Evolutionary conservation across 2,329 filamentous ascomycete species (phyloP), one percentile per base, ranked within the genome.

Genomic region (Golovinomyces cichoracearum): DNA sequence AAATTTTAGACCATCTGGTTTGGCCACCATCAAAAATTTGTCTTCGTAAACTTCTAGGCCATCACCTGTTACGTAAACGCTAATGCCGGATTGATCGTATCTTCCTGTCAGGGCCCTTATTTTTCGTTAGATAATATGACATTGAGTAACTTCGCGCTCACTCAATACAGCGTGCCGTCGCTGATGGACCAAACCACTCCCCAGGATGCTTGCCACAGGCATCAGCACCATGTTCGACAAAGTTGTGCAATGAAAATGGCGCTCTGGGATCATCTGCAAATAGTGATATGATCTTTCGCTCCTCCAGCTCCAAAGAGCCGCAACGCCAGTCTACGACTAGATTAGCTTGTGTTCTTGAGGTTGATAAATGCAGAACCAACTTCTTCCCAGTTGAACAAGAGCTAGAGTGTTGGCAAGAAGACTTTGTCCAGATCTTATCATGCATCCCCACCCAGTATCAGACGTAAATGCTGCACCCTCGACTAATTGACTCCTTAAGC

Each of bases 161-260:
- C 85, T 90, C 80, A 55, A 98, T 94, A 62, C 90, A 95, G 50
- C 80, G 76, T 44, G 90, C 86, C 9, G 90, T 92, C 5, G 90
- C 90, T 17, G 85, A 94, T n/a, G 90, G 90, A 0, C 90, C 90
- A 64, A 98, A 98, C 90, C 90, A 98, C 64, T 95, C 84, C 33
- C 90, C 90, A 0, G 90, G 90, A 58, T 92, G 83, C 63, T 93
- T 95, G 3, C 84, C 86, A 63, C 90, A 98, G 2, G 80, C 79
- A 31, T 73, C 70, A 22, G 85, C 85, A 17, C 90, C 90, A 57
- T 93, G 81, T 48, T 78, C 71, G 31, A 98, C 90, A 58, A 98
- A 98, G 52, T 79, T 83, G 59, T 98, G 90, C 56, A 98, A 84
- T 1, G 88, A 95, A 61, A 93, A 95, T 0, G 85, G 83, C 3